A percentile compares a stretch with the other conserved stretches of the same genome.
These are phyloP conservation scores for Perkinsus olseni DNA, from an alignment of 169 alveolate genomes.

Conservation along the genomic window DNA sequence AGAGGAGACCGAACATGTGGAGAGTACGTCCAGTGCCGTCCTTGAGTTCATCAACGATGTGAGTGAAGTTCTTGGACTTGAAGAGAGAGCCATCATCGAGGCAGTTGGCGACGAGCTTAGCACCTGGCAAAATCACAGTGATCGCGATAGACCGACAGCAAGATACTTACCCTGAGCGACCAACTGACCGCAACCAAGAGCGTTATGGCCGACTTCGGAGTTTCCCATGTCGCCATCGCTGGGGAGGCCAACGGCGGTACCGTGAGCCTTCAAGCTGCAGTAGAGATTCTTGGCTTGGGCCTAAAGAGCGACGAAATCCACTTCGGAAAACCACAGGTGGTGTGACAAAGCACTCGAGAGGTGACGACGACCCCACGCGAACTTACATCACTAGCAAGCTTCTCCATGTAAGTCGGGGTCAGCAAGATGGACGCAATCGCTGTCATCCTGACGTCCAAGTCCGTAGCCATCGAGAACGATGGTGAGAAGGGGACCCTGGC, in stretches of 20 bases:
- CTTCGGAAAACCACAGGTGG: background rate
- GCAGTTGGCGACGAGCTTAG: background rate
- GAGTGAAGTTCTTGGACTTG: background rate
- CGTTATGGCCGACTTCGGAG: conserved; percentile 6
- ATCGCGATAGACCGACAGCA: background rate
- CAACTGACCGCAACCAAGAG: background rate
- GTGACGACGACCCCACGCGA: no score
- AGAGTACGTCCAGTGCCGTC: background rate
- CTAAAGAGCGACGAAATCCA: background rate
- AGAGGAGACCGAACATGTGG: background rate
- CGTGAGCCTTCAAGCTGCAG: background rate
- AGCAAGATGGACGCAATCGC: conserved; percentile 1
- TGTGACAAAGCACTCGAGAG: no score
- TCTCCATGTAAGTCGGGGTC: conserved; percentile 65
- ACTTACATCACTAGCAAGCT: conserved; percentile 65
- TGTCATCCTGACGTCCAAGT: background rate
- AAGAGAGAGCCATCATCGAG: background rate
- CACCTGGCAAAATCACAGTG: background rate
- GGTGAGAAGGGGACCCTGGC: background rate
- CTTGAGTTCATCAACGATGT: background rate
- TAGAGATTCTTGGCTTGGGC: background rate
- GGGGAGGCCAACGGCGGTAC: conserved; percentile 6
- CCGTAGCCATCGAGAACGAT: background rate
- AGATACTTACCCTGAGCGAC: background rate
- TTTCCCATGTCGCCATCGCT: conserved; percentile 6